These are phyloP conservation scores for Allium fistulosum DNA, from an alignment of 106 monocot genomes.

Conservation along the genomic window DNA sequence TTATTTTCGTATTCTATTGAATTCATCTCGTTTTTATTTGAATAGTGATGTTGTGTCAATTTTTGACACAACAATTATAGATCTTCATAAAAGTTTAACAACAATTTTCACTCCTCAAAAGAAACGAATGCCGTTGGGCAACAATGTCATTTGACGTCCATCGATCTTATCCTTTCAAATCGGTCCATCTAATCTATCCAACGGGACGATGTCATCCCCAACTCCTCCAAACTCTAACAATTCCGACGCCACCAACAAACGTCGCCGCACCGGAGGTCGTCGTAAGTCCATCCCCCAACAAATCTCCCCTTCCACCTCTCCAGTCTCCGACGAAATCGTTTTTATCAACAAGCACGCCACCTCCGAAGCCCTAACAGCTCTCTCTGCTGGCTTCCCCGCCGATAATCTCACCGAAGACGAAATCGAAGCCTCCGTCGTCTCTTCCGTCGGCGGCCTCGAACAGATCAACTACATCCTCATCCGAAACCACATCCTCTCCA, in stretches of 20 bases:
- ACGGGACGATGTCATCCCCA: no score
- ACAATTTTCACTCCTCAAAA: no score
- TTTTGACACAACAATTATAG: no score
- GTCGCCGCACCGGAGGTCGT: slow-evolving; percentile 86
- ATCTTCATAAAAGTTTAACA: no score
- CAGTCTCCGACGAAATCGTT: slow-evolving; percentile 80
- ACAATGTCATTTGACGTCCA: no score
- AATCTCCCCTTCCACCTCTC: background rate
- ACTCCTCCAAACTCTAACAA: background rate
- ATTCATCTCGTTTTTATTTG: no score
- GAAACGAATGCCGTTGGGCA: no score
- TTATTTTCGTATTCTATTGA: no score
- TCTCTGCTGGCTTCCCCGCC: slow-evolving; percentile 90
- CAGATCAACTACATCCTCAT: slow-evolving; percentile 51
- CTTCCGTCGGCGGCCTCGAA: slow-evolving; percentile 84
- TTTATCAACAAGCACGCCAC: slow-evolving; percentile 91
- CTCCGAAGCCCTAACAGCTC: slow-evolving; percentile 87
- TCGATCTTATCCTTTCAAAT: no score
- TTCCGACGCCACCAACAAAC: slow-evolving; percentile 27
- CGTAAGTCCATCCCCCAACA: slow-evolving; percentile 36
- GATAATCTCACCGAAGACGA: slow-evolving; percentile 97
- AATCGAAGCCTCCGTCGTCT: slow-evolving; percentile 80
- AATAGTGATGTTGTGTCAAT: no score
- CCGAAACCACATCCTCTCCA: slow-evolving; percentile 19
- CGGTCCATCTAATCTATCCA: no score